A percentile compares a stretch with the other conserved stretches of the same genome.
These are phyloP conservation scores for Pluteus cervinus DNA, from an alignment of 768 basidiomycete species.

Conservation along the genomic window DNA sequence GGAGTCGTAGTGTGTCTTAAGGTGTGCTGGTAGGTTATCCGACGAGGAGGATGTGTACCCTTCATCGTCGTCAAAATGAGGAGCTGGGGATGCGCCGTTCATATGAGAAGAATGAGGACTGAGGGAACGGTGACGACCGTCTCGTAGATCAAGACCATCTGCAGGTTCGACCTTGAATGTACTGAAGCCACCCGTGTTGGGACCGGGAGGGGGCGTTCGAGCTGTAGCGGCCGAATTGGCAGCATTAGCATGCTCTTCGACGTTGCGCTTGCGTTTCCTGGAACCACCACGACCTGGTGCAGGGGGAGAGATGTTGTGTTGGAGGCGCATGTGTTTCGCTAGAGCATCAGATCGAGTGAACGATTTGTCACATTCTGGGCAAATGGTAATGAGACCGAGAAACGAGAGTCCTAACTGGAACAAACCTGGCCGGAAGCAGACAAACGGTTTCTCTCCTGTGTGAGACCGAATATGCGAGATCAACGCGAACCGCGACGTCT, in stretches of 20 bases:
- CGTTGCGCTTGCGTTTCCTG: slow-evolving; percentile 63
- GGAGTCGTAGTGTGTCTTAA: slow-evolving; percentile 45
- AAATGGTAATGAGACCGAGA: slow-evolving; percentile 1
- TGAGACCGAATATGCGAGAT: slow-evolving; percentile 89
- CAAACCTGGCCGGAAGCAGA: slow-evolving; percentile 74
- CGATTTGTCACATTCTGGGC: slow-evolving; percentile 84
- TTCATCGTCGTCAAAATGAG: slow-evolving; percentile 27
- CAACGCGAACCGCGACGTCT: slow-evolving; percentile 86
- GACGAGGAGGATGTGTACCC: slow-evolving; percentile 27
- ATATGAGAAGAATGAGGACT: slow-evolving; percentile 7
- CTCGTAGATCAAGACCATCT: slow-evolving; percentile 32
- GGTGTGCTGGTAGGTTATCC: slow-evolving; percentile 50
- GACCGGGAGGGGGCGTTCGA: slow-evolving; percentile 15
- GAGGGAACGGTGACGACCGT: slow-evolving; percentile 23
- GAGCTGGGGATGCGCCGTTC: slow-evolving; percentile 16
- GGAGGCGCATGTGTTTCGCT: slow-evolving; percentile 86
- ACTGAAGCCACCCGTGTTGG: slow-evolving; percentile 34
- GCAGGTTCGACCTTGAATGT: slow-evolving; percentile 62
- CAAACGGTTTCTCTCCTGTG: slow-evolving; percentile 92
- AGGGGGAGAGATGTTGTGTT: slow-evolving; percentile 75
- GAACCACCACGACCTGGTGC: slow-evolving; percentile 65
- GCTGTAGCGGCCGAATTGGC: slow-evolving; percentile 17
- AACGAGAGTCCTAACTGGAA: slow-evolving; percentile 1
- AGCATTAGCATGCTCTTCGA: slow-evolving; percentile 27
- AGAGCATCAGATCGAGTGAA: slow-evolving; percentile 95